phyloP scores from a whole-genome alignment of 148 eudicot genomes.

The Limonium bicolor region DNA sequence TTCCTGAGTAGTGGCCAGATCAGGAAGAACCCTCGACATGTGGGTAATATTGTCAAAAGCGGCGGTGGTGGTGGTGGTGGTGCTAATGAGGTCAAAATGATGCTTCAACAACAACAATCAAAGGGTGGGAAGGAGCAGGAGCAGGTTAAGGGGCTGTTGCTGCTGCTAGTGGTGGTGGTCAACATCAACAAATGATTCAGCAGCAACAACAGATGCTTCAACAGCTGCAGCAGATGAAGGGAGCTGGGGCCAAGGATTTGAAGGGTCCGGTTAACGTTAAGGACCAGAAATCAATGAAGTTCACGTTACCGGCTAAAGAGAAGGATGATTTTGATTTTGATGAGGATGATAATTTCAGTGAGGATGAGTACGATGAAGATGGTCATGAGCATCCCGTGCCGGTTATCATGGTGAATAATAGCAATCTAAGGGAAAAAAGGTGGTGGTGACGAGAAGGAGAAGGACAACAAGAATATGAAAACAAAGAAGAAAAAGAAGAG shows the following conservation, averaged over 20 bases:
- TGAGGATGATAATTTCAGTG: constrained; percentile 18
- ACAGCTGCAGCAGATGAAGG: constrained; percentile 21
- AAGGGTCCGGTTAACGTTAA: constrained; percentile 21
- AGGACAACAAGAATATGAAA: constrained; percentile 18
- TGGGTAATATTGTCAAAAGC: no score
- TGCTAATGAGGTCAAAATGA: no score
- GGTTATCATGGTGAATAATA: constrained; percentile 18
- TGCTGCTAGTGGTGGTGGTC: constrained; percentile 14
- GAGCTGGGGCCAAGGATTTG: constrained; percentile 32
- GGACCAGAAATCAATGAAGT: constrained; percentile 52
- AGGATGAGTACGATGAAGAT: constrained; percentile 31
- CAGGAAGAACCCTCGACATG: no score
- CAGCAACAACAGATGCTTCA: constrained; percentile 19
- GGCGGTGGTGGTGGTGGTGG: no score
- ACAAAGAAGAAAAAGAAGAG: constrained; percentile 18
- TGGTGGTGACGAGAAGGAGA: constrained; percentile 16
- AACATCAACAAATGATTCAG: constrained; percentile 17
- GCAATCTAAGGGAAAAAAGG: constrained; percentile 15
- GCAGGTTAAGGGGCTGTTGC: constrained; percentile 10
- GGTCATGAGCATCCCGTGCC: constrained; percentile 18
- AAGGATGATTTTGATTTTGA: no score
- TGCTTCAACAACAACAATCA: no score
- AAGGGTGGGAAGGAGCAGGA: constrained; percentile 11
- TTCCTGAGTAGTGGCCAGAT: no score
- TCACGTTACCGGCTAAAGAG: constrained; percentile 42